Evolutionary conservation across 352 stramenopile species (phyloP), one percentile per base, ranked within the genome.

Genomic region (Globisporangium nunn): DNA sequence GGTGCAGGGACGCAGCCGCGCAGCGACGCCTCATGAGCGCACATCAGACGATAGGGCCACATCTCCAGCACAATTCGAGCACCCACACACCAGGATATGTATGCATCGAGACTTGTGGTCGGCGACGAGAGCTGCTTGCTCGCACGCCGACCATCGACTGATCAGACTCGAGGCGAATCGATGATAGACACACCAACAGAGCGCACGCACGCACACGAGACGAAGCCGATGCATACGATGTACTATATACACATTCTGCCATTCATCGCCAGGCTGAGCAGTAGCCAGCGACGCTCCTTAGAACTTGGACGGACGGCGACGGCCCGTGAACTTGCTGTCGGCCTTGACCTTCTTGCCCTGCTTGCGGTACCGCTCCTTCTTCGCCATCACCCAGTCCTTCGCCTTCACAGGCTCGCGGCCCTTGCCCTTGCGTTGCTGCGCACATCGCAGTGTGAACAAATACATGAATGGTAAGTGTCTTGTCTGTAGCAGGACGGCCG

Each of bases 281-380:
- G n/a, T 7, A 31, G 44, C 44, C 12, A 14, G 11, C 18, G 12
- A 11, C 15, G 29, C n/a, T 4, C 29, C 23, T 78, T 98, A 99
- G 71, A 99, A 99, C 67, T 95, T 95, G 54, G 75, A 85, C 44
- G 93, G 92, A 64, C 97, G 87, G 72, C 96, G 97, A 69, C 97
- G 77, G 12, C 92, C 97, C 17, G 97, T 99, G 73, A 98, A 99
- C 70, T 99, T 99, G 58, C 91, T 98, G 81, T 99, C 97, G 33
- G 75, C 74, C 70, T 97, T 96, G 58, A 98, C 95, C 51, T 98
- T 91, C 72, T 98, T 98, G 64, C 97, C 97, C 72, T 99, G 96
- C 68, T 97, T 96, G 56, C 96, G 82, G 67, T 98, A 97, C 45
- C 89, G 91, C 51, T 98, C 95, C 71, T 99, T 99, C 81, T 99